Evolutionary conservation across 805 yeast species (phyloP).

Genomic region (Candida glaebosa): DNA sequence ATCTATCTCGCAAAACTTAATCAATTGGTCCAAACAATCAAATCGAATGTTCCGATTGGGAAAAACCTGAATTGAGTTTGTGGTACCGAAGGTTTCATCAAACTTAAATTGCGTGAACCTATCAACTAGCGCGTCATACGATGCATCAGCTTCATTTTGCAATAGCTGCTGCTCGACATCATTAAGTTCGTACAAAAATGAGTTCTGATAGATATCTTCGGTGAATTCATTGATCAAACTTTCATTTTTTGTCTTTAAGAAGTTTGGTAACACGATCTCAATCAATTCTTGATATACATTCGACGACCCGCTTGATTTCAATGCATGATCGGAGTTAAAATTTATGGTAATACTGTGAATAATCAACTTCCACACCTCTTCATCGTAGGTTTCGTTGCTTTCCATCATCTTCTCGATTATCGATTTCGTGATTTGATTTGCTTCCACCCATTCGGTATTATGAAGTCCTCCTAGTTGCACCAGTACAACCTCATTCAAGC

Average conservation of each 20-base stretch:
- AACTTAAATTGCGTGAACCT: conserved; percentile 40
- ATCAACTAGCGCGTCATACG: conserved; percentile 31
- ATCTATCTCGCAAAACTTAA: conserved; percentile 28
- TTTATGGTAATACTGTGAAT: conserved; percentile 40
- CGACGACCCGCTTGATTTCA: conserved; percentile 36
- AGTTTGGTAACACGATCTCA: conserved; percentile 36
- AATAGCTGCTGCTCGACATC: conserved; percentile 44
- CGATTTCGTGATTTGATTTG: conserved; percentile 38
- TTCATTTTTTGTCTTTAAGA: conserved; percentile 18
- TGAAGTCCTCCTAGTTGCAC: conserved; percentile 37
- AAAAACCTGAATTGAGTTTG: conserved; percentile 44
- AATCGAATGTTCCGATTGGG: conserved; percentile 49
- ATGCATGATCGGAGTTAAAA: conserved; percentile 25
- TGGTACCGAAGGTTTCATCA: conserved; percentile 59
- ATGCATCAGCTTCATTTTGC: conserved; percentile 14
- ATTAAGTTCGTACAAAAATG: conserved; percentile 57
- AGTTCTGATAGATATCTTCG: conserved; percentile 50
- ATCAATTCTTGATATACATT: conserved; percentile 42
- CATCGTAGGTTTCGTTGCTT: conserved; percentile 8
- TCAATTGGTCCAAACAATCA: conserved; percentile 52
- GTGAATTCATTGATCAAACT: conserved; percentile 42
- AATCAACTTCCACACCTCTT: conserved; percentile 39
- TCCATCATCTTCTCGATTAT: conserved; percentile 31
- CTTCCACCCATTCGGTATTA: conserved; percentile 47
- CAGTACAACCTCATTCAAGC: conserved; percentile 51